Conservation (phyloP, 1,284 basidiomycete species). For the Athelia sp. region DNA sequence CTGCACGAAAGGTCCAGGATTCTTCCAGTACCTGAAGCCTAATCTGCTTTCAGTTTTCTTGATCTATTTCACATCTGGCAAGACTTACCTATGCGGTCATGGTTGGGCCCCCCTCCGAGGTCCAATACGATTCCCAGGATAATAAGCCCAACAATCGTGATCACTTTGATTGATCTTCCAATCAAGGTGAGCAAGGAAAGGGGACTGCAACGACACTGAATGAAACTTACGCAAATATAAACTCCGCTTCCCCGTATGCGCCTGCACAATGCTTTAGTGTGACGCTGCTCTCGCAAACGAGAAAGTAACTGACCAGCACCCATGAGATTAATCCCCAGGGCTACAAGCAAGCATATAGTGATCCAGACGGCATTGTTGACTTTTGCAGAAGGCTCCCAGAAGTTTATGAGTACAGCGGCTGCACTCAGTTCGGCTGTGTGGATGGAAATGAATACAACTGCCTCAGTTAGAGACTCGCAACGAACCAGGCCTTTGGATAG, state of each 20-base stretch:
- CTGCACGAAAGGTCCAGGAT: slow-evolving; percentile 45
- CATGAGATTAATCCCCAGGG: slow-evolving; percentile 66
- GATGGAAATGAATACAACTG: slow-evolving; percentile 2
- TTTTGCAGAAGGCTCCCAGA: slow-evolving; percentile 47
- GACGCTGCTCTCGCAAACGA: slow-evolving; percentile 8
- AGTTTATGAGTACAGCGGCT: slow-evolving; percentile 57
- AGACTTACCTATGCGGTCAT: slow-evolving; percentile 26
- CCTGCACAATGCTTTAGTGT: slow-evolving; percentile 15
- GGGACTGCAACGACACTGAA: not conserved
- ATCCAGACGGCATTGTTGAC: slow-evolving; percentile 63
- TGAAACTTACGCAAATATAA: slow-evolving; percentile 35
- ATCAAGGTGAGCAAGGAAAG: not conserved
- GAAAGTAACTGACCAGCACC: slow-evolving; percentile 50
- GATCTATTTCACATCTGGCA: not conserved
- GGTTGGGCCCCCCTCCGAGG: slow-evolving; percentile 44
- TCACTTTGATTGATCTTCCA: slow-evolving; percentile 45
- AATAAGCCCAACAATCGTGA: slow-evolving; percentile 44
- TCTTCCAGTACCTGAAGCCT: slow-evolving; percentile 34
- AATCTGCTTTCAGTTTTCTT: slow-evolving; percentile 4
- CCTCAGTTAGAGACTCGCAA: not conserved
- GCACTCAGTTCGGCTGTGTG: slow-evolving; percentile 55
- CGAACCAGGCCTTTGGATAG: slow-evolving; percentile 3
- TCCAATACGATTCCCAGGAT: slow-evolving; percentile 52
- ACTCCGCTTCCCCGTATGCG: slow-evolving; percentile 50
- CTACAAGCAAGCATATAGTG: slow-evolving; percentile 51